Evolutionary conservation across 2,329 filamentous ascomycete genomes (phyloP), one percentile per base, ranked within the genome.

Genomic region (Volutella citrinella): DNA sequence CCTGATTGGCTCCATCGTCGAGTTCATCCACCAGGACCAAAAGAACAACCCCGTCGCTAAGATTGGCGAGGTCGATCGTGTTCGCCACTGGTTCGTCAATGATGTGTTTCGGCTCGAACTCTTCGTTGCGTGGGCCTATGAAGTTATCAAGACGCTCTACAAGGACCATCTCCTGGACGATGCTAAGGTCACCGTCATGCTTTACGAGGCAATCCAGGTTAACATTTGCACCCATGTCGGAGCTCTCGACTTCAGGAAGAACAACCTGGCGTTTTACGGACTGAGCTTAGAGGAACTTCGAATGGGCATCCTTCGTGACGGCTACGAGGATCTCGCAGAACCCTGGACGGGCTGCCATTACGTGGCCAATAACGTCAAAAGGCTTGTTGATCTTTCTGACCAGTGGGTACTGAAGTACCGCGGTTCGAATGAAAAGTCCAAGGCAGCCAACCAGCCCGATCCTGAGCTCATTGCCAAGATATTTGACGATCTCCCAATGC

Each of bases 51-150:
- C 80, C 5, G 71, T 82, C 32, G 63, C 70, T 19, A 76, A 78
- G 22, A 70, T 73, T 15, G 82, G 80, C n/a, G 84, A 93, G 56
- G 76, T 82, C 9, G 88, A 95, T 53, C 70, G 76, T 7, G 80
- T 95, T 12, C 78, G 89, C n/a, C 81, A 88, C 49, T 96, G 87
- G 80, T 95, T 96, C 53, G 72, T 89, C 42, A 75, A 84, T 48
- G 85, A 90, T 52, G 71, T 89, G 19, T 77, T 78, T 60, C 75
- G 76, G 18, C 72, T 94, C 46, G 80, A 89, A 34, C 70, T 85
- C 36, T 79, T 93, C 26, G 72, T 94, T 29, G 84, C 85, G 1
- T 93, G 86, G 83, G 80, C 84, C 8, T 85, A 80, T 50, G 82
- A 85, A 56, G 80, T 81, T 11, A 82, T 91, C 57, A 87, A 86